Evolutionary conservation across 2,329 filamentous ascomycete species (phyloP), one percentile per base, ranked within the genome.

Genomic region (Penicillium sp.): DNA sequence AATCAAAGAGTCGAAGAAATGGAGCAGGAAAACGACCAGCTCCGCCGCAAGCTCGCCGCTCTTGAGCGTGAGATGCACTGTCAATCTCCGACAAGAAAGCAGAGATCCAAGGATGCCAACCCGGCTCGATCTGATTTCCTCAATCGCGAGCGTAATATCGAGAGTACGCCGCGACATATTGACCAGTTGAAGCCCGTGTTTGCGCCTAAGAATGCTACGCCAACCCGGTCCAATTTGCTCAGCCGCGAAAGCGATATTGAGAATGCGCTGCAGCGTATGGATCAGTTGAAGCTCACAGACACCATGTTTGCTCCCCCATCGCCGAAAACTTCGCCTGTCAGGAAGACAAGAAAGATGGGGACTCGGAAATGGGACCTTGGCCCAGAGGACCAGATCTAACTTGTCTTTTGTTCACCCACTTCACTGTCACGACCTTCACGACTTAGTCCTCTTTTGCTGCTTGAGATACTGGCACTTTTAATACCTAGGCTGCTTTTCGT

Each of bases 1-100:
- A 73, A 82, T 55, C 85, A 87, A 60, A 80, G 64, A 25, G 73
- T 84, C 5, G 80, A 86, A 61, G 79, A 86, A 38, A 72, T 90
- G 1, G 81, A 87, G 60, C 72, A 82, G 41, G 87, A 91, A 63
- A 89, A 90, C 46, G 83, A 87, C 52, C 75, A 80, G 3, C 74
- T 92, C 31, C 78, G 83, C 12, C 77, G 79, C 19, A 86, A 87
- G 60, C 75, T 89, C 16, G 76, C 76, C 1, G 73, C 82, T 2
- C 67, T 91, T 19, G 83, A 83, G 63, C 79, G 86, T 30, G 86
- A 90, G 68, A 64, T 89, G 5, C 74, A 75, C 0, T 76, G 75
- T 12, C 78, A 81, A 46, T 89, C 83, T 46, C 86, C 86, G 0
- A 81, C 75, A 3, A 86, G 82, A 69, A 72, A 72, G 56, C 62